Percentiles rank a stretch among this genome's conserved stretches.
Conservation (phyloP, 164 flowering plant species). For the Chimonanthus salicifolius region DNA sequence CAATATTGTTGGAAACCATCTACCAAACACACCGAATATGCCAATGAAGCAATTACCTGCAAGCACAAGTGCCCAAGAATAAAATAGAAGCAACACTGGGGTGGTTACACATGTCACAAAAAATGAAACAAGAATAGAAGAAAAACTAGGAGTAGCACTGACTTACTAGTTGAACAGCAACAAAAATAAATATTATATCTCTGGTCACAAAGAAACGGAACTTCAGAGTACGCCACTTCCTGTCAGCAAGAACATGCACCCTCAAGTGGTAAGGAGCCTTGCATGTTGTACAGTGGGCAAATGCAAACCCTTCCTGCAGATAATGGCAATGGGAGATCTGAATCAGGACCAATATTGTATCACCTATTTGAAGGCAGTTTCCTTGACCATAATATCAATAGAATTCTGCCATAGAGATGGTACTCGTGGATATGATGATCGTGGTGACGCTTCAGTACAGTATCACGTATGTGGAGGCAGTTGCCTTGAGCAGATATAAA, state of each 20-base stretch:
- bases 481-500: background rate
- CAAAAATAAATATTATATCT: conserved; percentile 82
- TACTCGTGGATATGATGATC: too few relatives aligned
- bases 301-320: conserved; percentile 98
- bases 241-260: conserved; percentile 81
- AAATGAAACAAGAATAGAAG: background rate
- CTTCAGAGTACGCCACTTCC: conserved; percentile 94
- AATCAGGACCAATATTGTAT: background rate
- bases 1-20: conserved; percentile 67
- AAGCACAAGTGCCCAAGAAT: background rate
- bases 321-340: background rate
- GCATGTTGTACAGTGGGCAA: conserved; percentile 99
- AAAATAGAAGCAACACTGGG: background rate
- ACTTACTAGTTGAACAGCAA: conserved; percentile 91
- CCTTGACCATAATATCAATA: background rate
- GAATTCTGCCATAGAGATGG: background rate
- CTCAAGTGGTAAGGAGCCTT: conserved; percentile 92
- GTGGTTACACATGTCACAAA: background rate
- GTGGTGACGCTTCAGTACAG: background rate
- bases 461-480: background rate
- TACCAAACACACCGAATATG: conserved; percentile 61
- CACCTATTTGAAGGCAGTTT: background rate
- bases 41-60: conserved; percentile 77
- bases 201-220: conserved; percentile 98
- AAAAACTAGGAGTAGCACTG: conserved; percentile 1